Evolutionary conservation across 305 asterid genomes (phyloP).

Genomic region (Fraxinus nigra): DNA sequence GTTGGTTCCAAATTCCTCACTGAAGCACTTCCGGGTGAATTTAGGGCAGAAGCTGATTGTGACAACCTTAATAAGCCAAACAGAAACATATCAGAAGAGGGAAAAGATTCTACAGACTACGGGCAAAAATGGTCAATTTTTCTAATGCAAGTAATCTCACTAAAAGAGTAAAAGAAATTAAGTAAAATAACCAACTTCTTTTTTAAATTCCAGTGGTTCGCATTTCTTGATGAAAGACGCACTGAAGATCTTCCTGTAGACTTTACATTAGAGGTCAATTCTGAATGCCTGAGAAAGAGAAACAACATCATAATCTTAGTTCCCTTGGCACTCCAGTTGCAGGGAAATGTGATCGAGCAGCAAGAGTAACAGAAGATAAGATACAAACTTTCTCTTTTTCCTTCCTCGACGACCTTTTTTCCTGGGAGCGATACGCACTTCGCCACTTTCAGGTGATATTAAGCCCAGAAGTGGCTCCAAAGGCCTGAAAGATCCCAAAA

Average conservation of each 20-base stretch:
- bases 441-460: slow-evolving; percentile 38
- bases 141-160: neutral
- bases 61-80: slow-evolving; percentile 25
- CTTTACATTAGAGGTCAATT: slow-evolving; percentile 36
- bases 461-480: slow-evolving; percentile 51
- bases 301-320: slow-evolving; percentile 7
- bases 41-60: slow-evolving; percentile 18
- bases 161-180: slow-evolving; percentile 20
- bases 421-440: slow-evolving; percentile 16
- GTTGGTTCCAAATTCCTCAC: slow-evolving; percentile 28
- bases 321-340: neutral
- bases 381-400: slow-evolving; percentile 75
- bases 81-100: slow-evolving; percentile 15
- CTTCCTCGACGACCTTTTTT: slow-evolving; percentile 27
- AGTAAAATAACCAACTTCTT: slow-evolving; percentile 43
- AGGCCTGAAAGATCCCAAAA: slow-evolving; percentile 46
- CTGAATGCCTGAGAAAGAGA: slow-evolving; percentile 48
- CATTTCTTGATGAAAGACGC: slow-evolving; percentile 43
- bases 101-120: neutral
- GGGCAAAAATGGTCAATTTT: neutral
- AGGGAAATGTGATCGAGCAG: slow-evolving; percentile 18
- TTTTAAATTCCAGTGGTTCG: slow-evolving; percentile 42
- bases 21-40: slow-evolving; percentile 27
- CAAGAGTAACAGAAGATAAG: slow-evolving; percentile 21
- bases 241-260: slow-evolving; percentile 40